A percentile compares a stretch with the other conserved stretches of the same genome.
Evolutionary conservation across 257 asterid species (phyloP).

Genomic region (Forsythia suspensa): DNA sequence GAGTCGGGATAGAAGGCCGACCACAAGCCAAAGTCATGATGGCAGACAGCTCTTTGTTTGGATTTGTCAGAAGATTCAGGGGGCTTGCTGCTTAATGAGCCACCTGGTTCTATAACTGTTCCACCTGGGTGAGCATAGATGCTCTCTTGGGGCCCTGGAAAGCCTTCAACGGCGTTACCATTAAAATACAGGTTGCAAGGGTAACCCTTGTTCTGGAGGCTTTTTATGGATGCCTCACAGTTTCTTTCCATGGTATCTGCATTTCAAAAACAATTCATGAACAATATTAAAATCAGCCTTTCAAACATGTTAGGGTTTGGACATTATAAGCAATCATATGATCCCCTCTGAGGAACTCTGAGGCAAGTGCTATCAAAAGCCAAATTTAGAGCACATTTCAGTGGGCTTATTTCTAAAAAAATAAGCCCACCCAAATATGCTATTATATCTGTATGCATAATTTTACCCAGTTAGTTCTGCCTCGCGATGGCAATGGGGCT

Average conservation of each 20-base stretch:
- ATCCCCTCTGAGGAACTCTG: not conserved
- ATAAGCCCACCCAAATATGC: too few species aligned
- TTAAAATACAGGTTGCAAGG: conserved; percentile 46
- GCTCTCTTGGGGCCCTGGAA: conserved; percentile 43
- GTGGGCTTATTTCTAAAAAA: too few species aligned
- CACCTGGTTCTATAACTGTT: conserved; percentile 35
- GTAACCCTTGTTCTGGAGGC: conserved; percentile 56
- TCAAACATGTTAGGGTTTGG: conserved; percentile 7
- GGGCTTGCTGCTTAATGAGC: conserved; percentile 40
- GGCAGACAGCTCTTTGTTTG: conserved; percentile 34
- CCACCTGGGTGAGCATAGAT: conserved; percentile 42
- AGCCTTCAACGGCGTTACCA: conserved; percentile 43
- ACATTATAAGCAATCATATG: not conserved
- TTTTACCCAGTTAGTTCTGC: too few species aligned
- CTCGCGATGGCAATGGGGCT: too few species aligned
- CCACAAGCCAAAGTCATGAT: conserved; percentile 49
- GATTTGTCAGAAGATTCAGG: conserved; percentile 47
- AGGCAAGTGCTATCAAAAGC: not conserved
- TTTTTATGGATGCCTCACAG: conserved; percentile 60
- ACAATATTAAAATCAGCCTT: conserved; percentile 17
- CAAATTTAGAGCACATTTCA: too few species aligned
- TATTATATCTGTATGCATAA: too few species aligned
- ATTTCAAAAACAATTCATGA: conserved; percentile 11
- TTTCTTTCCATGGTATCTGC: conserved; percentile 53
- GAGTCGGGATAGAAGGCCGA: conserved; percentile 48